phyloP scores from a whole-genome alignment of 2,329 filamentous ascomycete species.

The Nakataea oryzae region DNA sequence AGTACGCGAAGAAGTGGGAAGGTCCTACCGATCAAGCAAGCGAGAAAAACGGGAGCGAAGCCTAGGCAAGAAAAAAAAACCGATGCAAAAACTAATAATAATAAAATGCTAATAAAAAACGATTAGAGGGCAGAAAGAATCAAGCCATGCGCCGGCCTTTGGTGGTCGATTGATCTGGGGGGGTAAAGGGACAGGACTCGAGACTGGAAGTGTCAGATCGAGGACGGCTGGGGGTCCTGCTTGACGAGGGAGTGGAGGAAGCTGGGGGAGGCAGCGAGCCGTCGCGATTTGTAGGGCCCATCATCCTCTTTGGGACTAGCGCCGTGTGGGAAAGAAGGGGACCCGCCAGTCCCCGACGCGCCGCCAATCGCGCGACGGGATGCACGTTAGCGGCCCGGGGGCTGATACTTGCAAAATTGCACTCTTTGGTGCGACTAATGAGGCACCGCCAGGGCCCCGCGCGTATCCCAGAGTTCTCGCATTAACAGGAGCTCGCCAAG shows the following conservation, averaged over 20 bases:
- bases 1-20: background rate
- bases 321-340: background rate
- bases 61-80: background rate
- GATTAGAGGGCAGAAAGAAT: background rate
- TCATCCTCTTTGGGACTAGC: background rate
- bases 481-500: too few relatives aligned
- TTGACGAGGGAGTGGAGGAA: background rate
- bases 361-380: background rate
- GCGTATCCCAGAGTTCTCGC: background rate
- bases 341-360: background rate
- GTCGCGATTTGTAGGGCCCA: background rate
- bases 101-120: background rate
- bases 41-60: background rate
- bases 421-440: background rate
- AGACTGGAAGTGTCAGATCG: background rate
- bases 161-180: background rate
- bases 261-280: background rate
- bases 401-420: background rate
- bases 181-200: background rate
- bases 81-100: conserved; percentile 2
- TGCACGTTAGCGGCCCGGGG: background rate
- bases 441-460: background rate
- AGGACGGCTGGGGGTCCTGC: background rate
- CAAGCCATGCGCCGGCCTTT: background rate
- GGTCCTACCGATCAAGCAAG: background rate